Conservation (phyloP, 2,329 filamentous ascomycete species). For the Talaromyces pinophilus region DNA sequence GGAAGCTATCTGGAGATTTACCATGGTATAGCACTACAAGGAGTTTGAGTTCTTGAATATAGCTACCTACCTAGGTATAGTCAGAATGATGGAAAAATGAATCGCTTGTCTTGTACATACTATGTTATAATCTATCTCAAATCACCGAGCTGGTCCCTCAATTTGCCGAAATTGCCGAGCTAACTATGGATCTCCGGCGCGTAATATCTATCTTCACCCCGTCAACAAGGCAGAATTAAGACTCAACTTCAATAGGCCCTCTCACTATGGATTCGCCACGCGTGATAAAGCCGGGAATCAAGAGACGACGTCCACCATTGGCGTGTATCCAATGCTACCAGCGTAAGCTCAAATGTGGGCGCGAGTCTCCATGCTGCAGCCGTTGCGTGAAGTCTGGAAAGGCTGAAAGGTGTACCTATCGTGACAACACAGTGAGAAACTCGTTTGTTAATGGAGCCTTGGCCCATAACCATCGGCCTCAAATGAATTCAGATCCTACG, state of each 20-base stretch:
- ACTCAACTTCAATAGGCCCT: neutral
- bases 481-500: neutral
- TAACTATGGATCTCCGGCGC: neutral
- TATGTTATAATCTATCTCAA: no score
- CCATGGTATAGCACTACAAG: no score
- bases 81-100: no score
- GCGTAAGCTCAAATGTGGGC: conserved; percentile 17
- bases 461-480: neutral
- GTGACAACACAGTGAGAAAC: neutral
- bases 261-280: neutral
- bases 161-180: conserved; percentile 16
- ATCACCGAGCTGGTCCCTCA: neutral
- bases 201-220: neutral
- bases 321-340: conserved; percentile 15
- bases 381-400: conserved; percentile 10
- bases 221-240: neutral
- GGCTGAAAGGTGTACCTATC: conserved; percentile 12
- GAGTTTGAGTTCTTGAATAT: no score
- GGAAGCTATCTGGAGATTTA: no score
- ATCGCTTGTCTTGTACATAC: no score
- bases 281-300: conserved; percentile 2
- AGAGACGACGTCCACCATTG: conserved; percentile 13
- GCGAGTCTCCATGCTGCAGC: conserved; percentile 13
- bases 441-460: neutral
- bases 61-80: no score